phyloP scores from a whole-genome alignment of 345 rosid genomes.

The Linum tenue region DNA sequence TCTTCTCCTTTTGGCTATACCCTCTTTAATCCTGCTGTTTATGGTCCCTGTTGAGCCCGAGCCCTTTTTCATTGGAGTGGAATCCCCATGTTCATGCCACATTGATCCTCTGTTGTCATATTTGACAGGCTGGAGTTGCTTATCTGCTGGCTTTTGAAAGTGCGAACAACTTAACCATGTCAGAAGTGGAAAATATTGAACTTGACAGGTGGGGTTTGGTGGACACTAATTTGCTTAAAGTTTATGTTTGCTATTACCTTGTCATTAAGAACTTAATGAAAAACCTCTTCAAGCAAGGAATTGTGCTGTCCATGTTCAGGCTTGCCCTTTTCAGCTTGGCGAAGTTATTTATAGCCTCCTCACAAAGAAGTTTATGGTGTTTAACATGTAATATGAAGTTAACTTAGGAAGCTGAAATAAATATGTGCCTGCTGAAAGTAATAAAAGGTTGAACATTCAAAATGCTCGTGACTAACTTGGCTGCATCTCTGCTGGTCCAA shows the following conservation, averaged over 20 bases:
- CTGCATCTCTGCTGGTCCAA: too few relatives aligned
- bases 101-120: background rate
- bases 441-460: too few relatives aligned
- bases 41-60: background rate
- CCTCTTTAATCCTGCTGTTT: too few relatives aligned
- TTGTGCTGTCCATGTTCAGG: background rate
- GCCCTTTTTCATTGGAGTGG: background rate
- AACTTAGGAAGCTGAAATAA: too few relatives aligned
- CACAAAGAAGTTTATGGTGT: background rate
- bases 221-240: background rate
- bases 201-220: slow-evolving; percentile 49
- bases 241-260: background rate
- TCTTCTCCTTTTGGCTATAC: background rate
- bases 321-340: background rate
- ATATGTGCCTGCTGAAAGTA: too few relatives aligned
- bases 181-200: slow-evolving; percentile 79
- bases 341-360: background rate
- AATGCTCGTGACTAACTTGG: too few relatives aligned
- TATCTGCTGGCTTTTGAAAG: slow-evolving; percentile 81
- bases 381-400: background rate
- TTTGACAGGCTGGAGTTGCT: slow-evolving; percentile 72
- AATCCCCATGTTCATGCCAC: background rate
- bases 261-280: background rate
- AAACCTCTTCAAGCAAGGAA: background rate
- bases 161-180: slow-evolving; percentile 55